Evolutionary conservation across 2,329 filamentous ascomycete genomes (phyloP).

Genomic region (Leptographium galeiforme): DNA sequence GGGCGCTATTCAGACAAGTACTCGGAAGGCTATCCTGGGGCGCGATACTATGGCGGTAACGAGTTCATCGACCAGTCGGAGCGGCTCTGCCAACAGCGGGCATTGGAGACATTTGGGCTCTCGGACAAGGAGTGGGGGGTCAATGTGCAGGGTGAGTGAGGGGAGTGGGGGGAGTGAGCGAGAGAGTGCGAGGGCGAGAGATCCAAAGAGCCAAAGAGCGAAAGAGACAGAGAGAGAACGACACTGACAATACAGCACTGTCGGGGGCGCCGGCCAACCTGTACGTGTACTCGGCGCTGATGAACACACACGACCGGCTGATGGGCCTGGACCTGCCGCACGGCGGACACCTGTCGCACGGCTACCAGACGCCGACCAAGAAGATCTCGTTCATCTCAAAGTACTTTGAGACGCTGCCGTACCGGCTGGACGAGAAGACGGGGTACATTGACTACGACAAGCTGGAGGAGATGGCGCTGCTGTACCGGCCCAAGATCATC

Average conservation of each 20-base stretch:
- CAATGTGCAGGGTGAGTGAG: slow-evolving; percentile 68
- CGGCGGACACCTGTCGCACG: slow-evolving; percentile 89
- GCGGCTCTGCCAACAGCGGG: slow-evolving; percentile 77
- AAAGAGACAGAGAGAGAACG: too few relatives aligned
- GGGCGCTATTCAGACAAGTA: slow-evolving; percentile 60
- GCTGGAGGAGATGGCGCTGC: slow-evolving; percentile 70
- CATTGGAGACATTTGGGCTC: slow-evolving; percentile 74
- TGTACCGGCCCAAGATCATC: slow-evolving; percentile 93
- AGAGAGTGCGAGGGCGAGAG: too few relatives aligned
- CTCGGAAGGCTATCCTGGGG: slow-evolving; percentile 93
- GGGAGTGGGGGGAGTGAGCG: background rate
- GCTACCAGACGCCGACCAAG: slow-evolving; percentile 87
- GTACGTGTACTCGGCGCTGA: slow-evolving; percentile 90
- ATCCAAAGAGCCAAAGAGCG: too few relatives aligned
- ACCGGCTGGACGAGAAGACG: slow-evolving; percentile 79
- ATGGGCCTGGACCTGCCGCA: slow-evolving; percentile 97
- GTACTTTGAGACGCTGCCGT: slow-evolving; percentile 97
- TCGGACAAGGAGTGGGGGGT: slow-evolving; percentile 86
- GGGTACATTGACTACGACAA: slow-evolving; percentile 92
- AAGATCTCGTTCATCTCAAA: slow-evolving; percentile 98
- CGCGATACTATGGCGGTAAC: slow-evolving; percentile 92
- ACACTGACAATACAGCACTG: slow-evolving; percentile 40
- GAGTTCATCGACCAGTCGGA: slow-evolving; percentile 91
- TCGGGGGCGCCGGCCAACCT: slow-evolving; percentile 65
- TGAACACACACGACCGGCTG: slow-evolving; percentile 83